A percentile compares a stretch with the other conserved stretches of the same genome.
phyloP scores from a whole-genome alignment of 805 yeast species.

The Ascoidea asiatica region DNA sequence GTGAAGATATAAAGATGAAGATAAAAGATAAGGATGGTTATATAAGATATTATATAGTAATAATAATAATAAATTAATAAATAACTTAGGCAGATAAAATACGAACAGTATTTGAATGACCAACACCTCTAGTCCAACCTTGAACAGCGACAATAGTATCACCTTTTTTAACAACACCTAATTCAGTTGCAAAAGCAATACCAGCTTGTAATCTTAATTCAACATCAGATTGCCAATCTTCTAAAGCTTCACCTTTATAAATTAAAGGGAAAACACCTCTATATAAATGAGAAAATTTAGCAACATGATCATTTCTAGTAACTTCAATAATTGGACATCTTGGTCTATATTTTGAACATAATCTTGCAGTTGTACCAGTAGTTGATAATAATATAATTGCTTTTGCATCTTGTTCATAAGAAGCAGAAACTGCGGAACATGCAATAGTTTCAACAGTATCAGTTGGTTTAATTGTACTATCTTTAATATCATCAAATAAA shows the following conservation, averaged over 20 bases:
- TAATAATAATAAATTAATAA: neutral
- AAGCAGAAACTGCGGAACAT: slow-evolving; percentile 91
- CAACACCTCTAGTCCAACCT: slow-evolving; percentile 98
- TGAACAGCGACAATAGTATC: slow-evolving; percentile 89
- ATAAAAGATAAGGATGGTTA: neutral
- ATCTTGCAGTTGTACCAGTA: slow-evolving; percentile 90
- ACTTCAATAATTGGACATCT: slow-evolving; percentile 95
- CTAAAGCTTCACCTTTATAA: slow-evolving; percentile 43
- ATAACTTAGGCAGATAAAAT: slow-evolving; percentile 53
- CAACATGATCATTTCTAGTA: slow-evolving; percentile 87
- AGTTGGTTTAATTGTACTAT: slow-evolving; percentile 77
- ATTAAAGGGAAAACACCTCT: slow-evolving; percentile 98
- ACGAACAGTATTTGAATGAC: slow-evolving; percentile 98
- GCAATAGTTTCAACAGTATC: slow-evolving; percentile 94
- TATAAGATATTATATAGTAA: too few species aligned
- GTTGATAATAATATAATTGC: slow-evolving; percentile 95
- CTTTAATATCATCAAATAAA: slow-evolving; percentile 77
- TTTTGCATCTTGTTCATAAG: slow-evolving; percentile 91
- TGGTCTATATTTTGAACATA: slow-evolving; percentile 96
- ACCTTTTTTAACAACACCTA: slow-evolving; percentile 78
- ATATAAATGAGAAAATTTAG: slow-evolving; percentile 91
- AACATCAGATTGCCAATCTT: slow-evolving; percentile 93
- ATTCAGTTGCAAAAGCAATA: slow-evolving; percentile 72
- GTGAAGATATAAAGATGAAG: neutral
- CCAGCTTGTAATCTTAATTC: slow-evolving; percentile 92